These are phyloP conservation scores for Arxiozyma telluris DNA, from an alignment of 1,139 yeast genomes.

Conservation along the genomic window DNA sequence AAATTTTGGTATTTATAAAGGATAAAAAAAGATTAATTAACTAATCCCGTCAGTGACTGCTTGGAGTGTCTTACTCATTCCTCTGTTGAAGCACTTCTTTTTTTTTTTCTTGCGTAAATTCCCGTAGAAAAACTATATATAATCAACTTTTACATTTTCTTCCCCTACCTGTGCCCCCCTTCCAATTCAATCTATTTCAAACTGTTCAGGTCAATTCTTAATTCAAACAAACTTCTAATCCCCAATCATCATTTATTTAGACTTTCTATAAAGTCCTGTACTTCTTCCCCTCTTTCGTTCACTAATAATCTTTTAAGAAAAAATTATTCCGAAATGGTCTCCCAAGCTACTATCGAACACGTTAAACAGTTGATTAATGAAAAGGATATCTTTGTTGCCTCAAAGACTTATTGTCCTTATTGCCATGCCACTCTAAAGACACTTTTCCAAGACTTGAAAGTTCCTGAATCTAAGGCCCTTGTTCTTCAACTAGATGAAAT, in stretches of 20 bases:
- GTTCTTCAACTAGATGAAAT: conserved; percentile 57
- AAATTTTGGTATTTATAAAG: too few relatives aligned
- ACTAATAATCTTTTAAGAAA: not conserved
- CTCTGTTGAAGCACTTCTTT: too few relatives aligned
- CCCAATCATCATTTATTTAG: not conserved
- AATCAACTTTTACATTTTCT: too few relatives aligned
- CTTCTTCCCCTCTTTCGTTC: not conserved
- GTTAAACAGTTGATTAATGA: conserved; percentile 57
- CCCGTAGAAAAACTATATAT: not conserved
- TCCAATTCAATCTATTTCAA: not conserved
- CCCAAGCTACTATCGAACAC: conserved; percentile 45
- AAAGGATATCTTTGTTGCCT: conserved; percentile 73
- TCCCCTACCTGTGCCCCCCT: not conserved
- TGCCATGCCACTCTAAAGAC: conserved; percentile 58
- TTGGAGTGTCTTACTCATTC: too few relatives aligned
- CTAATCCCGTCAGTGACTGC: too few relatives aligned
- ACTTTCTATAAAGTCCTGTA: not conserved
- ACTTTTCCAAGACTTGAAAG: conserved; percentile 38
- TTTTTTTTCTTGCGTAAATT: too few relatives aligned
- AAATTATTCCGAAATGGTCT: conserved; percentile 29
- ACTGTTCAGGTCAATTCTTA: not conserved
- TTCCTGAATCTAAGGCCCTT: conserved; percentile 41
- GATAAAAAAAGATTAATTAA: too few relatives aligned
- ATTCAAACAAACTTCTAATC: not conserved
- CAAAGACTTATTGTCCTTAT: conserved; percentile 71